Evolutionary conservation across 768 basidiomycete genomes (phyloP).

Genomic region (Pilatotrama ljubarskyi): DNA sequence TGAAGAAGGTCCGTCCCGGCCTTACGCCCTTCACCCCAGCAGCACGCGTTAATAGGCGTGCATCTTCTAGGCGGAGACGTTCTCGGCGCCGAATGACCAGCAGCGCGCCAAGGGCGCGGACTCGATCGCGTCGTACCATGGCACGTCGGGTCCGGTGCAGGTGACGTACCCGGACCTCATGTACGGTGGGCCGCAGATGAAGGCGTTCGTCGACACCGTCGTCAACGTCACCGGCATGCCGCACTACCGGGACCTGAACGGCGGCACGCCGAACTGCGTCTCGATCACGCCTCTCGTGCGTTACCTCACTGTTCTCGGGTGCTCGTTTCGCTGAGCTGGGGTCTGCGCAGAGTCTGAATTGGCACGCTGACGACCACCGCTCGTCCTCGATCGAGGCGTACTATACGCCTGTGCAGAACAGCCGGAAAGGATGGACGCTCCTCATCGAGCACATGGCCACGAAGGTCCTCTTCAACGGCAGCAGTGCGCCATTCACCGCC

Average conservation of each 20-base stretch:
- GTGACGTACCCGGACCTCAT: slow-evolving; percentile 51
- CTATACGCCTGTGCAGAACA: slow-evolving; percentile 50
- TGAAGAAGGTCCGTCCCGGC: slow-evolving; percentile 29
- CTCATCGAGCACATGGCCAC: slow-evolving; percentile 44
- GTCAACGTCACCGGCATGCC: slow-evolving; percentile 48
- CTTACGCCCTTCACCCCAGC: too few relatives aligned
- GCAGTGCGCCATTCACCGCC: slow-evolving; percentile 39
- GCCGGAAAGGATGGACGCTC: slow-evolving; percentile 50
- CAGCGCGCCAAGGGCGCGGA: slow-evolving; percentile 48
- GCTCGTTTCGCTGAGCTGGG: too few relatives aligned
- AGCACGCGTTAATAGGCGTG: neutral
- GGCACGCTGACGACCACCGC: slow-evolving; percentile 39
- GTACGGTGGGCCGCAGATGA: slow-evolving; percentile 41
- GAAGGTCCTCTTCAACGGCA: slow-evolving; percentile 40
- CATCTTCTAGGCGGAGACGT: slow-evolving; percentile 42
- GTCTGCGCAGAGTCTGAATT: slow-evolving; percentile 42
- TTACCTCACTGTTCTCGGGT: neutral
- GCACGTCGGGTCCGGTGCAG: slow-evolving; percentile 52
- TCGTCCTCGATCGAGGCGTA: slow-evolving; percentile 58
- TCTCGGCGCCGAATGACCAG: slow-evolving; percentile 47
- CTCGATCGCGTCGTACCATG: slow-evolving; percentile 47
- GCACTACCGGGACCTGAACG: slow-evolving; percentile 52
- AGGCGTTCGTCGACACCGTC: slow-evolving; percentile 52
- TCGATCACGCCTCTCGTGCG: slow-evolving; percentile 53
- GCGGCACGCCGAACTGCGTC: slow-evolving; percentile 56